These are phyloP conservation scores for Colletotrichum sp. DNA, from an alignment of 2,329 filamentous ascomycete genomes.

Conservation along the genomic window DNA sequence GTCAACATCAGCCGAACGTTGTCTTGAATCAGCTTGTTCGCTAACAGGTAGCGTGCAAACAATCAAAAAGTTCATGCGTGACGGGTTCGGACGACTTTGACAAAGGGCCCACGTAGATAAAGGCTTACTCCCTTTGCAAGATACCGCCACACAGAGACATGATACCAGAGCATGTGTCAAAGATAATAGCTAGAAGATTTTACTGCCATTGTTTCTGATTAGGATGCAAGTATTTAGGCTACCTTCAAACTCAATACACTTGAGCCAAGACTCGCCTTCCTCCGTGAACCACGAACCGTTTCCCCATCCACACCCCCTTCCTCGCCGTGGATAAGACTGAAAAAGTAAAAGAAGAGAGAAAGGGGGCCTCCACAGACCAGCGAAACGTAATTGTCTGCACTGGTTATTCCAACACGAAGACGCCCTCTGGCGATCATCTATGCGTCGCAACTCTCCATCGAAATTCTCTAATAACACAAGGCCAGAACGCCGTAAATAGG, in stretches of 20 bases:
- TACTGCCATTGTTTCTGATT: neutral
- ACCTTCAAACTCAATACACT: slow-evolving; percentile 11
- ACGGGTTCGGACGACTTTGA: neutral
- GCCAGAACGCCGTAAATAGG: slow-evolving; percentile 14
- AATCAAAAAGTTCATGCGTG: neutral
- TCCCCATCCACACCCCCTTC: neutral
- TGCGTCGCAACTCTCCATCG: neutral
- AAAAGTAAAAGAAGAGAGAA: neutral
- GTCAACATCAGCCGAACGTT: neutral
- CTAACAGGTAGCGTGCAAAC: neutral
- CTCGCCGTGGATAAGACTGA: neutral
- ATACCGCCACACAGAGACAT: neutral
- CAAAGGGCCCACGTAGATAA: neutral
- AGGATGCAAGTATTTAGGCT: slow-evolving; percentile 11
- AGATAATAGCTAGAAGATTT: neutral
- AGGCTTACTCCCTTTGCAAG: neutral
- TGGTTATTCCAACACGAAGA: neutral
- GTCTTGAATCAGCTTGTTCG: neutral
- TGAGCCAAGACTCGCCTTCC: slow-evolving; percentile 1
- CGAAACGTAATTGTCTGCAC: neutral
- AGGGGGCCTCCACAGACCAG: neutral
- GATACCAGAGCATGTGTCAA: neutral
- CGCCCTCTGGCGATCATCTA: slow-evolving; percentile 14
- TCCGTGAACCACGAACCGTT: neutral
- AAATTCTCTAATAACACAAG: slow-evolving; percentile 17